These are phyloP conservation scores for Aspergillus ochraceus DNA, from an alignment of 2,329 filamentous ascomycete species.

Conservation along the genomic window DNA sequence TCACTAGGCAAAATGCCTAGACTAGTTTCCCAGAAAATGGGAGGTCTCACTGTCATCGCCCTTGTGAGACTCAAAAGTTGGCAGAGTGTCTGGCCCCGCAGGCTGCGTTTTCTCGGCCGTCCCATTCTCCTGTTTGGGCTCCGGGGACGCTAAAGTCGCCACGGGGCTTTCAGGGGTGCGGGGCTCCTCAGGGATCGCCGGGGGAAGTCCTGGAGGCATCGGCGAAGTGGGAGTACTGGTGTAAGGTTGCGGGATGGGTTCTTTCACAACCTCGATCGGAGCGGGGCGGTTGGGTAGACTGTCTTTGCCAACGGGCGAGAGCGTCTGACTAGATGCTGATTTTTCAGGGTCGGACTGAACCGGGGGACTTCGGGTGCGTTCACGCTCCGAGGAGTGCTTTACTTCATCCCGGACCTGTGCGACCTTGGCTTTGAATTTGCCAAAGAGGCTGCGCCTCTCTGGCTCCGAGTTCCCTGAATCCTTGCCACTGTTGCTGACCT, in stretches of 20 bases:
- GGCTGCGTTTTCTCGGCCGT: background rate
- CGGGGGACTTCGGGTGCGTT: conserved; percentile 52
- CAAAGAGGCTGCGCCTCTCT: conserved; percentile 62
- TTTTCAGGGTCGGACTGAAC: conserved; percentile 39
- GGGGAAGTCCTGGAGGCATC: conserved; percentile 31
- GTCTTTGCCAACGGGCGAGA: conserved; percentile 33
- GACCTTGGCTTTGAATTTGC: conserved; percentile 66
- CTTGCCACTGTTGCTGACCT: conserved; percentile 34
- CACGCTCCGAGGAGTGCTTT: conserved; percentile 52
- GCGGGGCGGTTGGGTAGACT: conserved; percentile 21
- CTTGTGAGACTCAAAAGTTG: conserved; percentile 10
- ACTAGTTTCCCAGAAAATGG: conserved; percentile 10
- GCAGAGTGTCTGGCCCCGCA: background rate
- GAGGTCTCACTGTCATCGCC: conserved; percentile 5
- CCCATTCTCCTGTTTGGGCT: conserved; percentile 8
- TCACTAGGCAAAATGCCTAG: background rate
- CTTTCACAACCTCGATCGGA: conserved; percentile 26
- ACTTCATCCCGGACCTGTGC: conserved; percentile 55
- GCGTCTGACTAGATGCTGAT: conserved; percentile 31
- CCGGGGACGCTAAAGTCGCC: conserved; percentile 4
- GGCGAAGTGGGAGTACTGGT: conserved; percentile 29
- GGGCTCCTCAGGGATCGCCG: conserved; percentile 36
- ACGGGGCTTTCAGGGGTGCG: conserved; percentile 27
- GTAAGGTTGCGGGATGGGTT: conserved; percentile 20
- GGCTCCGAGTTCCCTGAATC: conserved; percentile 33